A percentile compares a stretch with the other conserved stretches of the same genome.
These are phyloP conservation scores for Filobasidium floriforme DNA, from an alignment of 768 basidiomycete species.

Conservation along the genomic window DNA sequence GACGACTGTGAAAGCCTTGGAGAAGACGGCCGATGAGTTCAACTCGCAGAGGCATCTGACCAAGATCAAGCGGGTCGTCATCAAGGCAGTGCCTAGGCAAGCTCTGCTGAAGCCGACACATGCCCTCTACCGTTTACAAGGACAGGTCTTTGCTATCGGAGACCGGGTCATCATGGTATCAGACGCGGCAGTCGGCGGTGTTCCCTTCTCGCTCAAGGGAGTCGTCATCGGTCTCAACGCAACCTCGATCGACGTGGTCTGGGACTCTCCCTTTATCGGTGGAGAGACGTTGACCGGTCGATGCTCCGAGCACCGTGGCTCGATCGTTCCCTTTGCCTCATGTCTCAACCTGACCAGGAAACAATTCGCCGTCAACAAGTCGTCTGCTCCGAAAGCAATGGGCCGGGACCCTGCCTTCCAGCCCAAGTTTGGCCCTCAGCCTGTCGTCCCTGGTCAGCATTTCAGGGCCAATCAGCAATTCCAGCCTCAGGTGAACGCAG, in stretches of 20 bases:
- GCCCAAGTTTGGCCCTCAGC: constrained; percentile 62
- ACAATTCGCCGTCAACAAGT: constrained; percentile 72
- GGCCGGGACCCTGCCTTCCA: constrained; percentile 52
- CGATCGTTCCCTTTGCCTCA: constrained; percentile 73
- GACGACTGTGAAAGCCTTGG: constrained; percentile 72
- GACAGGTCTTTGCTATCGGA: constrained; percentile 77
- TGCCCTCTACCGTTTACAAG: constrained; percentile 77
- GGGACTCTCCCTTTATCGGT: constrained; percentile 93
- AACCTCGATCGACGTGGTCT: constrained; percentile 85
- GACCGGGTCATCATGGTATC: constrained; percentile 95
- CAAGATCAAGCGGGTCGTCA: constrained; percentile 80
- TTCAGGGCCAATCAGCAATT: constrained; percentile 52
- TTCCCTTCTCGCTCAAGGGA: constrained; percentile 83
- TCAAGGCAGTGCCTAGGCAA: constrained; percentile 84
- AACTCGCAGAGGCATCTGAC: constrained; percentile 56
- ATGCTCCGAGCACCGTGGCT: constrained; percentile 91
- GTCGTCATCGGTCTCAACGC: constrained; percentile 83
- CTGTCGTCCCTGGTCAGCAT: constrained; percentile 57
- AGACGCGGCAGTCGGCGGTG: constrained; percentile 70
- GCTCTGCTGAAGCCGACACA: constrained; percentile 89
- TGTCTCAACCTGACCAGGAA: constrained; percentile 80
- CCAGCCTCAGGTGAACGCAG: constrained; percentile 35
- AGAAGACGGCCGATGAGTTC: constrained; percentile 64
- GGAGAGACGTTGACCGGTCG: constrained; percentile 77
- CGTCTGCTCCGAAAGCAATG: constrained; percentile 21